phyloP scores from a whole-genome alignment of 2,329 filamentous ascomycete genomes.

The Karstenula rhodostoma region DNA sequence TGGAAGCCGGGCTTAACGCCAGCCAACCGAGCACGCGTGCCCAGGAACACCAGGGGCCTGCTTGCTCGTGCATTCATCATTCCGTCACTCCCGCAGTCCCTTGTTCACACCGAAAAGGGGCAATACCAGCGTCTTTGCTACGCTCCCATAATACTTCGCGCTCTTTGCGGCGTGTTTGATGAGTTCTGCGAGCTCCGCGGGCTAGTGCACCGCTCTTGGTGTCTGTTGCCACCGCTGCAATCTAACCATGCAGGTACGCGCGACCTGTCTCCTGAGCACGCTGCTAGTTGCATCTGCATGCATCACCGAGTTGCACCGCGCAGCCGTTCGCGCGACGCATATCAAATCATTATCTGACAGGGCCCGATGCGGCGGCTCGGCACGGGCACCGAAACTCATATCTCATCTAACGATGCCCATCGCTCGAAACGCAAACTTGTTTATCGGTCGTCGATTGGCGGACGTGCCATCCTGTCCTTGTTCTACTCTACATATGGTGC shows the following conservation, averaged over 20 bases:
- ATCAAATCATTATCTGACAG: not conserved
- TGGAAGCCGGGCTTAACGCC: not conserved
- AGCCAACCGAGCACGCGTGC: slow-evolving; percentile 13
- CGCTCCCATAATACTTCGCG: not conserved
- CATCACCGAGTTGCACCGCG: not conserved
- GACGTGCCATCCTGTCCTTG: not conserved
- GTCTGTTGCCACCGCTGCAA: slow-evolving; percentile 12
- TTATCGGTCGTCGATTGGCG: not conserved
- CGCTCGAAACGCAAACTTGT: not conserved
- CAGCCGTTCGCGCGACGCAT: not conserved
- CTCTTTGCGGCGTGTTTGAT: not conserved
- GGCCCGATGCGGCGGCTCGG: not conserved
- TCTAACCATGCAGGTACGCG: slow-evolving; percentile 21
- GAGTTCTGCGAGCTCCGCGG: slow-evolving; percentile 1
- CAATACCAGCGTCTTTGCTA: not conserved
- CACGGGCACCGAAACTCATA: not conserved
- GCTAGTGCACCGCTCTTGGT: slow-evolving; percentile 4
- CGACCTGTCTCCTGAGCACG: slow-evolving; percentile 14
- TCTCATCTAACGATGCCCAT: slow-evolving; percentile 1
- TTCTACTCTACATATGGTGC: not conserved
- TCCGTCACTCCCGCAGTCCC: not conserved
- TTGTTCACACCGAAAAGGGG: slow-evolving; percentile 9
- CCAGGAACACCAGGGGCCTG: slow-evolving; percentile 13
- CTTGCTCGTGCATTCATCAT: not conserved
- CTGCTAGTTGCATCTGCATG: slow-evolving; percentile 2